These are phyloP conservation scores for Trametes hirsuta DNA, from an alignment of 1,284 basidiomycete species.

Conservation along the genomic window DNA sequence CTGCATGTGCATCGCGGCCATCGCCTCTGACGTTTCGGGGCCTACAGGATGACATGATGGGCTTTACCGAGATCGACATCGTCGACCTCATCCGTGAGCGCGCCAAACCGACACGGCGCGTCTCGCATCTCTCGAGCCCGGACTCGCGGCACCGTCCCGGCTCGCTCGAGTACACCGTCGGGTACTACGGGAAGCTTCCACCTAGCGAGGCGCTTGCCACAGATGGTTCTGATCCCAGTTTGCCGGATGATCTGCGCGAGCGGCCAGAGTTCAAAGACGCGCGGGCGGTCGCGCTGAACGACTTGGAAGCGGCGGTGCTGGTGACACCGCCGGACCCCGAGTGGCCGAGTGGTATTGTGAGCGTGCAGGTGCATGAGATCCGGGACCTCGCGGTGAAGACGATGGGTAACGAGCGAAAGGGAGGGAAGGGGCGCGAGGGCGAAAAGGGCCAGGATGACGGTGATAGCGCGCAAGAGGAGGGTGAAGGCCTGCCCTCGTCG, in stretches of 20 bases:
- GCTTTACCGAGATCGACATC: conserved; percentile 37
- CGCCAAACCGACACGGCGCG: conserved; percentile 34
- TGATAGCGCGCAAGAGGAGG: conserved; percentile 50
- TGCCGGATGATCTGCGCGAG: conserved; percentile 38
- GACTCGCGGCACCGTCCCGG: conserved; percentile 34
- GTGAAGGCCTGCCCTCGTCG: conserved; percentile 55
- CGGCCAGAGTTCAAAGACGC: conserved; percentile 38
- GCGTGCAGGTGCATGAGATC: conserved; percentile 59
- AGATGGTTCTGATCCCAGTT: conserved; percentile 39
- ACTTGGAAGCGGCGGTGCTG: conserved; percentile 50
- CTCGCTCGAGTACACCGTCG: conserved; percentile 51
- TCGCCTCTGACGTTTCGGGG: background rate
- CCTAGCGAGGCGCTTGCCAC: conserved; percentile 49
- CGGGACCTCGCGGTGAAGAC: conserved; percentile 35
- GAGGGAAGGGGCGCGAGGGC: conserved; percentile 59
- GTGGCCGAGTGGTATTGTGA: conserved; percentile 62
- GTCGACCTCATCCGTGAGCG: conserved; percentile 37
- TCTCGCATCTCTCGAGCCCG: conserved; percentile 33
- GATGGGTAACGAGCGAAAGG: conserved; percentile 39
- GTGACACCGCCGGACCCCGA: conserved; percentile 62
- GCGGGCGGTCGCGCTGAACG: conserved; percentile 35
- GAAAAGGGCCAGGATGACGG: conserved; percentile 59
- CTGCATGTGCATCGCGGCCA: background rate
- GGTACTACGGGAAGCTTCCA: conserved; percentile 66
- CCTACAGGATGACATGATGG: conserved; percentile 40